Conservation (phyloP, 23 red algal species). For the Pyropia haitanensis region DNA sequence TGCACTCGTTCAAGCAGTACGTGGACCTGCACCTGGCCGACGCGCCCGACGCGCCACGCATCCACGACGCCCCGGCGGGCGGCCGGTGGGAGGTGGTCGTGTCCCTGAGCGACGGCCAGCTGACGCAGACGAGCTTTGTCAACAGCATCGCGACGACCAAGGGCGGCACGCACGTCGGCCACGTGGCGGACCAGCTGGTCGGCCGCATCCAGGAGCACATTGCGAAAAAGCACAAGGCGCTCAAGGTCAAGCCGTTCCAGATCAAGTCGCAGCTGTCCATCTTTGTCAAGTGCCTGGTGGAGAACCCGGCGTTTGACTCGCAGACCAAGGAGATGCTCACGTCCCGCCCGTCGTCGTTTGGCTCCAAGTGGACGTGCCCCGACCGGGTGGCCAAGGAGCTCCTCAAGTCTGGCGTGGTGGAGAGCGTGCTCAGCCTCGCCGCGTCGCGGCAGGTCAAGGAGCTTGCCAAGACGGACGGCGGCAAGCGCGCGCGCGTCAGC, state of each 20-base stretch:
- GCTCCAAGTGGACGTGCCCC: constrained; percentile 68
- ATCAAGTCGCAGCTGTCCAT: constrained; percentile 81
- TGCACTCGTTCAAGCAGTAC: constrained; percentile 88
- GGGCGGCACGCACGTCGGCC: constrained; percentile 89
- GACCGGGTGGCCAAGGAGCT: constrained; percentile 66
- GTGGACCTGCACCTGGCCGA: constrained; percentile 70
- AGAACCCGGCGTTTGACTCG: constrained; percentile 94
- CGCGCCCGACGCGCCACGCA: constrained; percentile 13
- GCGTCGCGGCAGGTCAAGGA: constrained; percentile 81
- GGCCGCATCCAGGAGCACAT: constrained; percentile 61
- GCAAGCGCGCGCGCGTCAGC: constrained; percentile 65
- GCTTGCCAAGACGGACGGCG: constrained; percentile 95
- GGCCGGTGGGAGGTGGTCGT: constrained; percentile 92
- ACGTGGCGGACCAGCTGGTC: constrained; percentile 86
- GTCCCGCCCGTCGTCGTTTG: constrained; percentile 75
- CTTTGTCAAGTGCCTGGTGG: constrained; percentile 89
- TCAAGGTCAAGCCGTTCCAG: constrained; percentile 80
- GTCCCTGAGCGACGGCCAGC: constrained; percentile 78
- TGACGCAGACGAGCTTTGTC: constrained; percentile 92
- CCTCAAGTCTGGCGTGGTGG: constrained; percentile 66
- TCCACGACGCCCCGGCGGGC: constrained; percentile 51
- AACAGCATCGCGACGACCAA: constrained; percentile 99
- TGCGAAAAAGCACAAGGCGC: constrained; percentile 83
- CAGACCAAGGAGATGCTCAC: constrained; percentile 96
- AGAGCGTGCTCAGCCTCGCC: constrained; percentile 76